Percentiles rank a stretch among this genome's conserved stretches.
These are phyloP conservation scores for Teratosphaeria destructans DNA, from an alignment of 2,329 filamentous ascomycete species.

Conservation along the genomic window DNA sequence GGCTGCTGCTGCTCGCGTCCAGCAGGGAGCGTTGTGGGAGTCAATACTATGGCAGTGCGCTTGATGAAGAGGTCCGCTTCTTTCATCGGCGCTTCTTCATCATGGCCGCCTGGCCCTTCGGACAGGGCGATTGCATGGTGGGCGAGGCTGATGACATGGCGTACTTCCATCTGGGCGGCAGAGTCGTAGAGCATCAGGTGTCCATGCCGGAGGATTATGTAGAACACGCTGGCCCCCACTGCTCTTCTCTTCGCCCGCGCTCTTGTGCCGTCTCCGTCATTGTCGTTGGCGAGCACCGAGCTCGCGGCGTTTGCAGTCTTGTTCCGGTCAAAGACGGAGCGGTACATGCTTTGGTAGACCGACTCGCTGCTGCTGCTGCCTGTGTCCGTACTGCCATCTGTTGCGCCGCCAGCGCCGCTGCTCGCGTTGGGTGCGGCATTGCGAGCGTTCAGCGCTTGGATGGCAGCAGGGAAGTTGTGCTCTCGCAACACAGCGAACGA, in stretches of 20 bases:
- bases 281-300: constrained; percentile 13
- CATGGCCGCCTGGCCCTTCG: constrained; percentile 43
- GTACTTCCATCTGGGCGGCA: constrained; percentile 85
- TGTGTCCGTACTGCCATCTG: constrained; percentile 6
- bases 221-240: constrained; percentile 19
- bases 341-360: constrained; percentile 97
- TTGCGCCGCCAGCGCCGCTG: background rate
- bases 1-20: constrained; percentile 5
- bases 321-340: constrained; percentile 82
- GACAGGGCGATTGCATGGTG: constrained; percentile 81
- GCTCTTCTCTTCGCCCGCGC: constrained; percentile 7
- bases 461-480: constrained; percentile 22
- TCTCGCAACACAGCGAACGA: constrained; percentile 23
- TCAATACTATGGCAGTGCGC: constrained; percentile 36
- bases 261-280: background rate
- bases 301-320: constrained; percentile 30
- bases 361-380: constrained; percentile 46
- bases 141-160: constrained; percentile 86
- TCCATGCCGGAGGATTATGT: constrained; percentile 56
- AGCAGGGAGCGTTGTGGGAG: constrained; percentile 9
- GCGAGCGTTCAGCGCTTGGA: constrained; percentile 16
- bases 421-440: background rate
- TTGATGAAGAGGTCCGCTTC: constrained; percentile 96
- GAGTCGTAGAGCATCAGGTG: constrained; percentile 98
- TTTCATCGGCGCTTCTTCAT: constrained; percentile 54